A percentile compares a stretch with the other conserved stretches of the same genome.
These are phyloP conservation scores for Dothideomycetes sp. DNA, from an alignment of 2,329 filamentous ascomycete species.

Conservation along the genomic window DNA sequence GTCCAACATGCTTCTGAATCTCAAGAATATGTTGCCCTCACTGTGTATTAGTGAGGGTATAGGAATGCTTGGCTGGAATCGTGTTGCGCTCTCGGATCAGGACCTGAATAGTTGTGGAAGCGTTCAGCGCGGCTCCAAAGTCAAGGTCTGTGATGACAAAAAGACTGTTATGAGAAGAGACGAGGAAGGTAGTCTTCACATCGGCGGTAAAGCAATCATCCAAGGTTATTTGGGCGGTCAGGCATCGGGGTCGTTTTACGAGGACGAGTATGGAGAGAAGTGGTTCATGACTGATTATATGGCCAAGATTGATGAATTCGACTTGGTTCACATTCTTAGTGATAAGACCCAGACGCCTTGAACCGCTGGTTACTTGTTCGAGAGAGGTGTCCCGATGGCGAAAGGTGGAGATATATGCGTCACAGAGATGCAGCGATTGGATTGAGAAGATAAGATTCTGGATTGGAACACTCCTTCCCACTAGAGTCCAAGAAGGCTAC, in stretches of 20 bases:
- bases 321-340: background rate
- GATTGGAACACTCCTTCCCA: too few species aligned
- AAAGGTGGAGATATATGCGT: too few species aligned
- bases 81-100: background rate
- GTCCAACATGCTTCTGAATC: too few species aligned
- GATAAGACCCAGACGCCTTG: too few species aligned
- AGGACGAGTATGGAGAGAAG: background rate
- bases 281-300: constrained; percentile 4
- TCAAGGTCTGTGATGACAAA: background rate
- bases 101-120: background rate
- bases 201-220: constrained; percentile 1
- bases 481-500: too few species aligned
- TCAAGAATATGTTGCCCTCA: too few species aligned
- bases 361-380: too few species aligned
- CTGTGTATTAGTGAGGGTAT: constrained; percentile 2
- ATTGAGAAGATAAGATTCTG: too few species aligned
- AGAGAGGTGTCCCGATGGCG: too few species aligned
- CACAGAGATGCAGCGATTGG: too few species aligned
- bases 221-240: background rate
- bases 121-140: background rate
- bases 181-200: constrained; percentile 2
- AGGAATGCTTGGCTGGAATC: background rate
- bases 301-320: background rate
- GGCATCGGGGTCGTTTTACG: background rate
- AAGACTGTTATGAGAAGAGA: background rate